These are phyloP conservation scores for Fraxinus velutina DNA, from an alignment of 305 asterid species.

Conservation along the genomic window DNA sequence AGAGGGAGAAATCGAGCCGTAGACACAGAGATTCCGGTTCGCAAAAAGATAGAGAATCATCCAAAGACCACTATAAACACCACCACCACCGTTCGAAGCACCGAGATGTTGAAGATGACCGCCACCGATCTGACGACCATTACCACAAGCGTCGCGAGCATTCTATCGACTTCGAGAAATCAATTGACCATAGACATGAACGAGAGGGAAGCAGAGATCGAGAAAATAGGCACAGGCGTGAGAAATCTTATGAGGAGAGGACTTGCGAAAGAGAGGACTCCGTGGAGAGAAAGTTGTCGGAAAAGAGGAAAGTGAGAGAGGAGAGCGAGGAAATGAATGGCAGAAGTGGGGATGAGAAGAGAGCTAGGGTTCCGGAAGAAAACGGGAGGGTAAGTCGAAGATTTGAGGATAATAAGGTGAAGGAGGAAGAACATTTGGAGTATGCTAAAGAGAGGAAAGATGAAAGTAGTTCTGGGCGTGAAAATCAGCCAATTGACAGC, in stretches of 20 bases:
- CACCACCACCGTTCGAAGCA: conserved; percentile 48
- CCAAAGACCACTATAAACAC: conserved; percentile 30
- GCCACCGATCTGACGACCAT: conserved; percentile 49
- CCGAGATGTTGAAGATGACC: conserved; percentile 41
- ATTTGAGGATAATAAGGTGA: conserved; percentile 48
- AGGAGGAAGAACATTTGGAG: conserved; percentile 21
- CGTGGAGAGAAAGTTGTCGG: conserved; percentile 38
- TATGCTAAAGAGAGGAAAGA: conserved; percentile 28
- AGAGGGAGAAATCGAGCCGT: conserved; percentile 44
- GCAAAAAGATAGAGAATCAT: conserved; percentile 37
- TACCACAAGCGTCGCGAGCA: conserved; percentile 21
- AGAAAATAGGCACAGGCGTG: conserved; percentile 38
- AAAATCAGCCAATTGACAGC: conserved; percentile 25
- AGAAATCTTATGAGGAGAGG: conserved; percentile 44
- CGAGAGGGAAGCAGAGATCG: conserved; percentile 55
- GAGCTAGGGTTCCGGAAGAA: conserved; percentile 56
- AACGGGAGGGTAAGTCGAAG: conserved; percentile 54
- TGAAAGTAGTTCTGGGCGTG: conserved; percentile 34
- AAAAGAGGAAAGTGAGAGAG: conserved; percentile 43
- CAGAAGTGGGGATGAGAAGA: conserved; percentile 53
- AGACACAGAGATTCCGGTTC: conserved; percentile 43
- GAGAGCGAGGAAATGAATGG: conserved; percentile 46
- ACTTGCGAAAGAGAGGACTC: conserved; percentile 42
- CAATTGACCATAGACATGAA: conserved; percentile 41
- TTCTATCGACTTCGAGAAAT: conserved; percentile 33